phyloP scores from a whole-genome alignment of 2,329 filamentous ascomycete genomes.

The Albophoma yamanashiensis region DNA sequence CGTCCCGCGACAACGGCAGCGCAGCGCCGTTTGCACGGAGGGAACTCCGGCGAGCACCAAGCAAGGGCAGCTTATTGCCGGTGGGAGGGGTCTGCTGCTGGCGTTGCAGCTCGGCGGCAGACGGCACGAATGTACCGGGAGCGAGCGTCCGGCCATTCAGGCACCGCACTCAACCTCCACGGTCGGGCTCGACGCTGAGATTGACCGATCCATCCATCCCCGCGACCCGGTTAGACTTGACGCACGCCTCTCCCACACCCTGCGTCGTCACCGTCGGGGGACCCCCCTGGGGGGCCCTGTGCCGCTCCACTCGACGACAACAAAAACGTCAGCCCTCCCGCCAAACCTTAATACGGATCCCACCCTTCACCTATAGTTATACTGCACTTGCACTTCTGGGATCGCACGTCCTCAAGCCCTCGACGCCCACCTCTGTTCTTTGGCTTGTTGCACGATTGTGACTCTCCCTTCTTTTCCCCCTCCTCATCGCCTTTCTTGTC shows the following conservation, averaged over 20 bases:
- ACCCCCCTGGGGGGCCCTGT: not conserved
- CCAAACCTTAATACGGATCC: slow-evolving; percentile 1
- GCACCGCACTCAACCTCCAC: not conserved
- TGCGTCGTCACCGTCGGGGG: slow-evolving; percentile 1
- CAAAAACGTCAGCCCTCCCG: slow-evolving; percentile 2
- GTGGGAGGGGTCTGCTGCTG: not conserved
- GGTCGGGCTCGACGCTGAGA: not conserved
- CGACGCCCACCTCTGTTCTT: not conserved
- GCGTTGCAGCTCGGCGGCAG: not conserved
- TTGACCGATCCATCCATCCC: not conserved
- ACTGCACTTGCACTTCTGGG: not conserved
- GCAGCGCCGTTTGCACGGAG: no score
- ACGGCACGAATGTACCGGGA: not conserved
- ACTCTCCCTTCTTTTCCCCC: not conserved
- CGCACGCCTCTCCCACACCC: not conserved
- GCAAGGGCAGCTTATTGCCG: no score
- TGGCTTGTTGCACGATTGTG: not conserved
- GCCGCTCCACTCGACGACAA: not conserved
- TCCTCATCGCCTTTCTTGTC: not conserved
- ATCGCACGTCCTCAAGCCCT: not conserved
- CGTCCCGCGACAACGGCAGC: no score
- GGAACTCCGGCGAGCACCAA: no score
- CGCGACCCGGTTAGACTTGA: not conserved
- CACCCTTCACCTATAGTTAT: not conserved
- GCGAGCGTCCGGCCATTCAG: not conserved